Base-by-base conservation (phyloP, 208 protist species). In the Acanthamoeba polyphaga region DNA sequence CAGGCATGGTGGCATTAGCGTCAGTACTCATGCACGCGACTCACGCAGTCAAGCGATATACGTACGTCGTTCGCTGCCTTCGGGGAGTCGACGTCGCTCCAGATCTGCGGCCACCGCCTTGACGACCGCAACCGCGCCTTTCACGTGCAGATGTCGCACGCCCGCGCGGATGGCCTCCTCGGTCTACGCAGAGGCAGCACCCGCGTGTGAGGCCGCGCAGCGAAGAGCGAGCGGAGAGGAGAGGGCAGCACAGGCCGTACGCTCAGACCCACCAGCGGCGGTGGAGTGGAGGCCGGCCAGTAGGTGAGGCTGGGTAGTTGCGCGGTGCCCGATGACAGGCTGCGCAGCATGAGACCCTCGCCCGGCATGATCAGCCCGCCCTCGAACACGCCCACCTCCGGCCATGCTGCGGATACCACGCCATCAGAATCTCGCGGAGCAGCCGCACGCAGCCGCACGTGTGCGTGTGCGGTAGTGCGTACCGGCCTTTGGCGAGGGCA, bases 281-380 rank as follows among this genome's bases (percentile, higher is more conserved):
- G 72, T 8, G 72, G 72, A 29, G 1, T 19, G n/a, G 72, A 51
- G 3, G 29, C 15, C 22, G 72, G 72, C 72, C 72, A 82, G 38
- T 82, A 82, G 72, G 38, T 6, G 22, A 82, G 72, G 43, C 38
- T 82, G 38, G 72, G 72, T 3, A 82, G 72, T 38, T 82, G 72
- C 2, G 72, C 72, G 43, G 72, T 82, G 72, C 72, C 72, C 43
- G 72, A 82, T 17, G 72, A 82, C 10, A 82, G 72, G 72, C 72
- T 82, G 43, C 72, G 72, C 22, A 82, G 72, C 72, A 82, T 82
- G 72, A 82, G 72, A 6, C 72, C 72, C 38, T 82, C 72, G 72
- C 72, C 72, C 38, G 72, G 72, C 72, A 82, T 82, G 72, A 82
- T 82, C 13, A 82, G 22, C 43, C 72, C 72, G 32, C 72, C 72